phyloP scores from a whole-genome alignment of 2,329 filamentous ascomycete species.

The Cladosporium colombiae region DNA sequence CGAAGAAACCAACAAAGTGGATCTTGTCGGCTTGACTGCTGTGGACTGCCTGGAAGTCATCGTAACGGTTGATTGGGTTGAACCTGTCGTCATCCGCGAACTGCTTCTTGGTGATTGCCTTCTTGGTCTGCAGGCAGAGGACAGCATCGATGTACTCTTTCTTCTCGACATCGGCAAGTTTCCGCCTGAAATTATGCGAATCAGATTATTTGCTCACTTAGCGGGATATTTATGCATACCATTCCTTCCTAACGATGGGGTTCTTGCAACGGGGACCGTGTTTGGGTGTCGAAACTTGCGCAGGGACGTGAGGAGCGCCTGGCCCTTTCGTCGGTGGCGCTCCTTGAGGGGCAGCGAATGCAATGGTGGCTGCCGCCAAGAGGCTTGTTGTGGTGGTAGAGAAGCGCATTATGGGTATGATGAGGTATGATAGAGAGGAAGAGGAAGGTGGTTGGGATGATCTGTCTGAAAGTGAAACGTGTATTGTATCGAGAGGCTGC shows the following conservation, averaged over 20 bases:
- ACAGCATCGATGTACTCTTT: conserved; percentile 30
- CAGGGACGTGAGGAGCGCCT: not conserved
- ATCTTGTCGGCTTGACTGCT: conserved; percentile 26
- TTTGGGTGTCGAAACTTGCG: not conserved
- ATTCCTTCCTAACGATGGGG: conserved; percentile 13
- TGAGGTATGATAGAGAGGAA: not conserved
- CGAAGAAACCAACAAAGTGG: conserved; percentile 28
- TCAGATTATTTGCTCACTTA: not conserved
- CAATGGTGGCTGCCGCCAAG: conserved; percentile 1
- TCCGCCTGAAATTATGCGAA: conserved; percentile 21
- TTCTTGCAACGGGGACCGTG: not conserved
- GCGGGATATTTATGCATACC: not conserved
- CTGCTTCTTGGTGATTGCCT: conserved; percentile 24
- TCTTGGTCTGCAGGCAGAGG: conserved; percentile 26
- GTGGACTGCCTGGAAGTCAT: conserved; percentile 32
- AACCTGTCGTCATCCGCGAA: conserved; percentile 21
- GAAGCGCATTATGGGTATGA: not conserved
- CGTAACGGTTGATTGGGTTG: conserved; percentile 25
- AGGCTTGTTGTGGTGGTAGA: not conserved
- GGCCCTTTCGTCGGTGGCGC: not conserved
- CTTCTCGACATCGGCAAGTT: conserved; percentile 24
- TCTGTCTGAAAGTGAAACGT: conserved; percentile 3
- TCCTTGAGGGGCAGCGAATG: not conserved
- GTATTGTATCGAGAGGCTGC: not conserved
- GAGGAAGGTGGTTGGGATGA: not conserved